Base-by-base conservation (phyloP, 2,329 filamentous ascomycete species). In the Bipolaris victoriae region DNA sequence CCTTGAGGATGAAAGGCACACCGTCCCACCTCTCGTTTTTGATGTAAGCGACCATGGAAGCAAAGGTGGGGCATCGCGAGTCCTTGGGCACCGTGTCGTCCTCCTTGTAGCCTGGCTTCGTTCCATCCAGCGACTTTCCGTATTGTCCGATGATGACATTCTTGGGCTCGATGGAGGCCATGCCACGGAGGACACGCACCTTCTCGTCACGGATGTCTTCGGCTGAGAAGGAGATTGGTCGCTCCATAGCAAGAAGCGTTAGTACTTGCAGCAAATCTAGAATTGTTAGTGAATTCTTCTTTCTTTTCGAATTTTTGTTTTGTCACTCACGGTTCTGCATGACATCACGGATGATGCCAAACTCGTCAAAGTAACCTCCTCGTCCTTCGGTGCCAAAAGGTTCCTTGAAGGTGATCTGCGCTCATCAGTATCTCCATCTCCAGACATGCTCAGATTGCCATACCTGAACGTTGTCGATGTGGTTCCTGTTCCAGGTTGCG, bases 1-100 rank as follows among this genome's bases (percentile, higher is more conserved):
- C 95, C 89, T 99, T 99, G 82, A 99, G 86, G 79, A 99, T 99
- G 84, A 99, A 99, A 49, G 95, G 95, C 51, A 99, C 95, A 55
- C 95, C 96, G 68, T 99, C 96, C 95, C 95, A 99, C 70, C 95
- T 86, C 87, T 99, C 95, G 79, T 99, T 99, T 87, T 98, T 98
- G 81, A 99, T 98, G 82, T 96, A 97, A 35, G 92, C 93, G 35
- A 97, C 94, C 79, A 99, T 88, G 36, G 95, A 94, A 74, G 93
- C 97, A 84, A 99, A 99, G 6, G 95, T 99, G 26, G 95, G 94
- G 85, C 95, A 99, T 71, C 96, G 88, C 33, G 94, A 97, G 68
- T 97, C 93, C 82, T 96, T 95, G 58, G 95, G 95, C 29, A 99
- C 95, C 18, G 95, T 98, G 75, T 98, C 93, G 70, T 99, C 95